A percentile compares a stretch with the other conserved stretches of the same genome.
These are phyloP conservation scores for Cerrena zonata DNA, from an alignment of 1,284 basidiomycete species.

Conservation along the genomic window DNA sequence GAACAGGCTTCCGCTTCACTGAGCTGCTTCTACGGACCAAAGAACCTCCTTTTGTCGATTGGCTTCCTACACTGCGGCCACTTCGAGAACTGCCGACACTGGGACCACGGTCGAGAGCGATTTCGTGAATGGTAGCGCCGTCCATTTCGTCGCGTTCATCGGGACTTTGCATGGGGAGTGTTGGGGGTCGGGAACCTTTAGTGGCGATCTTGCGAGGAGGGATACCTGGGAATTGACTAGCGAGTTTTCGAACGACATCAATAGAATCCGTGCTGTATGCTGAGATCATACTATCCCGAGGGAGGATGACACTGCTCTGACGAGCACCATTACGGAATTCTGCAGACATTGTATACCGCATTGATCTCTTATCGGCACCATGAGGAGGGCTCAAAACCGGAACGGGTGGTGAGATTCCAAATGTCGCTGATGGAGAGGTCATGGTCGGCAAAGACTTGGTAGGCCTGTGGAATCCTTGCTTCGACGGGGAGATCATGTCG, in stretches of 20 bases:
- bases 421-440: neutral
- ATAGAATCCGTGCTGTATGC: neutral
- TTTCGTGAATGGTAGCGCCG: neutral
- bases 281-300: neutral
- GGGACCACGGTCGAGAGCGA: no score
- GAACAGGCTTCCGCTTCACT: conserved; percentile 17
- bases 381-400: neutral
- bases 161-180: neutral
- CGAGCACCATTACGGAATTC: neutral
- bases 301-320: conserved; percentile 3
- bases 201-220: neutral
- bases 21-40: conserved; percentile 16
- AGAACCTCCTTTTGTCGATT: neutral
- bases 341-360: conserved; percentile 3
- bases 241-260: neutral
- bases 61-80: neutral
- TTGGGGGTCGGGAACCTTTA: neutral
- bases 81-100: neutral
- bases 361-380: neutral
- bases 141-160: neutral
- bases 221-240: conserved; percentile 5
- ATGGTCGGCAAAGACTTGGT: neutral
- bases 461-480: neutral
- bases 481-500: neutral
- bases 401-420: neutral